Evolutionary conservation across 139 green algal genomes (phyloP), one percentile per base, ranked within the genome.

Genomic region (Chlamydomonas sp.): DNA sequence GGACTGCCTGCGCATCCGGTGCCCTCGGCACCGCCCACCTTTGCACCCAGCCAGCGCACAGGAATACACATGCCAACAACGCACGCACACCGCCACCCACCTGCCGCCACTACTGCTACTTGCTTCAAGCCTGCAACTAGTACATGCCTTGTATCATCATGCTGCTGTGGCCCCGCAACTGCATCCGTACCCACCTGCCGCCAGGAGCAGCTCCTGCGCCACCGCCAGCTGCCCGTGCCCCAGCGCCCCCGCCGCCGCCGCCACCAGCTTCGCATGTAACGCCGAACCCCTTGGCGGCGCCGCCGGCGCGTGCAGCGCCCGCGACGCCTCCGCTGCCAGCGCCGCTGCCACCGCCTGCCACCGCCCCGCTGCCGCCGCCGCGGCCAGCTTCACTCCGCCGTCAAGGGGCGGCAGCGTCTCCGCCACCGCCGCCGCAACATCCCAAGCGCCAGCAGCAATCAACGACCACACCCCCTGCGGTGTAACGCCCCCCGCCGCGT

Each of bases 211-310:
- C 20, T 73, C 68, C 8, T 20, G 31, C 16, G 85, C 64, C 6
- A 67, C 17, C 4, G 77, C 57, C 67, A 83, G 59, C 85, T 89
- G 84, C 4, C 91, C 91, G 69, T 93, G 89, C 63, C 80, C 87
- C 58, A 90, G 80, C n/a, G 91, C 91, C 17, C 89, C 89, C 58
- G 89, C 88, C 12, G 88, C 89, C 59, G 89, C 89, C 68, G 85
- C 91, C 64, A 92, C 64, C 71, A 94, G 88, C 78, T 93, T 93
- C 12, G 78, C 20, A 63, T 94, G 87, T 74, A 93, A 81, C 63
- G 78, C 82, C 7, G 77, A 89, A n/a, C 89, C 89, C 15, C 66
- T 71, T 1, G 87, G 80, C 14, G 91, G 89, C 17, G 91, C 89
- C 66, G 20, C 69, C 18, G 91, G 91, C 58, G 80, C 89, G 63